Conservation (phyloP, 345 rosid species). For the Syzygium grande region DNA sequence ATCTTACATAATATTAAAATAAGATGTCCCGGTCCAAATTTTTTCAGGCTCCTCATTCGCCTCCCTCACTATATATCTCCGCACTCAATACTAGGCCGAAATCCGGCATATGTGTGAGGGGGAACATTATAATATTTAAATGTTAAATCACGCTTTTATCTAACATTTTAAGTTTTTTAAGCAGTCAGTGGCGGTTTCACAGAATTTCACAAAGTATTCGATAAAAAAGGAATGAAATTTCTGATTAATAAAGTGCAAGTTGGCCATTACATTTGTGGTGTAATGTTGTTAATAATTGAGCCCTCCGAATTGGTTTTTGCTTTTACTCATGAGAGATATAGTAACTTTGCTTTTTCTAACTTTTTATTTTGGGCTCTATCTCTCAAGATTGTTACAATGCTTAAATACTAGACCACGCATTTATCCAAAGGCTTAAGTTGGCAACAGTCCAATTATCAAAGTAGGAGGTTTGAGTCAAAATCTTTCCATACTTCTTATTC, state of each 20-base stretch:
- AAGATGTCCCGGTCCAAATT: background rate
- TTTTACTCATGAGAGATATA: background rate
- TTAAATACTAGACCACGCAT: background rate
- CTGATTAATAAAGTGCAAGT: background rate
- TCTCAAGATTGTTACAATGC: background rate
- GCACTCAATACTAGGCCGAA: background rate
- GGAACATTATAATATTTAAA: background rate
- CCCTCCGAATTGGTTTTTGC: background rate
- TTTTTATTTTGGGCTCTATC: background rate
- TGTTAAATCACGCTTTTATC: background rate
- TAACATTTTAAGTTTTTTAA: background rate
- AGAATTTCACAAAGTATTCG: background rate
- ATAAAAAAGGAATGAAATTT: background rate
- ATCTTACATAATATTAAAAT: background rate
- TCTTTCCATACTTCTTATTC: background rate
- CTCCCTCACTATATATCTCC: background rate
- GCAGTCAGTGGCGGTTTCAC: background rate
- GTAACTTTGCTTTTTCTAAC: background rate
- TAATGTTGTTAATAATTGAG: background rate
- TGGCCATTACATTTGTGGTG: background rate
- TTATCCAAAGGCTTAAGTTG: background rate
- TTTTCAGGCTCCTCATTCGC: background rate
- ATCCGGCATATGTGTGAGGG: rapidly evolving
- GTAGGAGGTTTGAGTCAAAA: background rate
- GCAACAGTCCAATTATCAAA: background rate